phyloP scores from a whole-genome alignment of 2,329 filamentous ascomycete species.

The Helotiales sp. region DNA sequence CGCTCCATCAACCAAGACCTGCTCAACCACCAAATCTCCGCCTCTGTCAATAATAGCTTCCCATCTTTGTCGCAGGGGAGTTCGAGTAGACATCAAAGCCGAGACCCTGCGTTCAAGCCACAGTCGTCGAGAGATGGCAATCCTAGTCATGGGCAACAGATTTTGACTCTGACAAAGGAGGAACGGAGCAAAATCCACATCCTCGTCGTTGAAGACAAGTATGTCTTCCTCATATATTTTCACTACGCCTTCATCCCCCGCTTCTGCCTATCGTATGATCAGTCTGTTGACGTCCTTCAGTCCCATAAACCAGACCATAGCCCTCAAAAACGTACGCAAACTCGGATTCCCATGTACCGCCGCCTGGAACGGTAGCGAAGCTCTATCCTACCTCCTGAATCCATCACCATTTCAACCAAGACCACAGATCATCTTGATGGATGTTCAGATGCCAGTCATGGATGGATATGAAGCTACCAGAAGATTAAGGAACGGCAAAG shows the following conservation, averaged over 20 bases:
- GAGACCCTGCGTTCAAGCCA: not conserved
- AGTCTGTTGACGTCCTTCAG: constrained; percentile 10
- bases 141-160: no score
- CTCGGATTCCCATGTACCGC: constrained; percentile 27
- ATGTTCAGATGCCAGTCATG: constrained; percentile 57
- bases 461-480: constrained; percentile 49
- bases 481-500: constrained; percentile 40
- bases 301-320: constrained; percentile 30
- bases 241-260: not conserved
- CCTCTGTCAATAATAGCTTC: constrained; percentile 7
- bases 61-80: not conserved
- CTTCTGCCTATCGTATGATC: not conserved
- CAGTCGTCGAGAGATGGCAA: no score
- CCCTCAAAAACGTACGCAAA: constrained; percentile 26
- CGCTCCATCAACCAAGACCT: constrained; percentile 14
- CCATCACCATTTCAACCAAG: constrained; percentile 19
- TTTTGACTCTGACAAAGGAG: not conserved
- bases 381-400: constrained; percentile 24
- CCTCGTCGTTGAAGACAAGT: constrained; percentile 31
- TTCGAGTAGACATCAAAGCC: not conserved
- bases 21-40: constrained; percentile 23
- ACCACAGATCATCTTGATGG: constrained; percentile 37
- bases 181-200: constrained; percentile 22
- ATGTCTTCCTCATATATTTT: constrained; percentile 1
- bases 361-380: constrained; percentile 31